Base-by-base conservation (phyloP, 169 alveolate genomes). In the Babesia sp. region DNA sequence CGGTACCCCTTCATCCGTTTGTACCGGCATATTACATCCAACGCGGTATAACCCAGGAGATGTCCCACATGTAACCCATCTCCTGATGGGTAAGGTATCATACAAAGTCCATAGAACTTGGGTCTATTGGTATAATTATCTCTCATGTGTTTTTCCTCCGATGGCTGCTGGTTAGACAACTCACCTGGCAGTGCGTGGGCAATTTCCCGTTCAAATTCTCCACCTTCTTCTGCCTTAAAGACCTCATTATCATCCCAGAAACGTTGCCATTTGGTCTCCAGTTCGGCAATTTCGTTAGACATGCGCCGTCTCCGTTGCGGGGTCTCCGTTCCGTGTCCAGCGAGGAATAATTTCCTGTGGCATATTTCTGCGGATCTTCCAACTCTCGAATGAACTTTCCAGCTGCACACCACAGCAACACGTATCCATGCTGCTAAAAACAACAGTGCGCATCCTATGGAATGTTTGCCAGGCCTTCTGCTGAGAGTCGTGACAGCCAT, bases 41-140 rank as follows among this genome's bases (percentile, higher is more conserved):
- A 81, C 24, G 87, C 92, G 0, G 98, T 91, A 83, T 94, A 95
- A 11, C 96, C 96, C 41, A 94, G 83, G 41, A 93, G 91, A 71
- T 95, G 98, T 2, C 98, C 98, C 44, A 95, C 92, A 58, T 95
- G 98, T 18, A 95, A 87, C 1, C 96, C 95, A 26, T 76, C 84
- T 6, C 97, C 96, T 3, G 97, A 93, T 2, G 98, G 98, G 67
- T 95, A 95, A 3, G 98, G 98, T 53, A 95, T 91, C 96, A 94
- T 90, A 37, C 93, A 86, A 26, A 95, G 84, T 16, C 90, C 69
- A 60, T 95, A 95, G 66, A 53, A 90, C 84, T 94, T 94, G 44
- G 69, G 84, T 24, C 36, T 58, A 5, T 34, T 26, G 24, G 8
- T 33, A 6, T 29, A 16, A 2, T 8, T 39, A 53, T 24, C 56